A percentile compares a stretch with the other conserved stretches of the same genome.
These are phyloP conservation scores for Fusarium proliferatum DNA, from an alignment of 2,329 filamentous ascomycete genomes.

Conservation along the genomic window DNA sequence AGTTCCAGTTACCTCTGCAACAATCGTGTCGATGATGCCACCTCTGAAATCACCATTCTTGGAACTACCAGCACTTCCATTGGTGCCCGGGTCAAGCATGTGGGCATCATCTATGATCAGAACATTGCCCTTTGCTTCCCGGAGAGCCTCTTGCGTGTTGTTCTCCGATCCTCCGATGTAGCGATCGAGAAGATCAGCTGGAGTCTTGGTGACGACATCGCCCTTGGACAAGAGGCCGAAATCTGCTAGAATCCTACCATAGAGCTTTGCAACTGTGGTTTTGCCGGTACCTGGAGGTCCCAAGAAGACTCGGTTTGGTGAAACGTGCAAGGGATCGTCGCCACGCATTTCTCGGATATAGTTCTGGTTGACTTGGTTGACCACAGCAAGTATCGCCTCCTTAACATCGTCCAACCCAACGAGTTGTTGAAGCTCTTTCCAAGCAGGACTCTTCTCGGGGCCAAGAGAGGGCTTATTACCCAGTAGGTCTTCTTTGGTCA, in stretches of 20 bases:
- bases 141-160: constrained; percentile 76
- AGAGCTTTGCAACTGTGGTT: constrained; percentile 77
- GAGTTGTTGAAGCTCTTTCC: constrained; percentile 67
- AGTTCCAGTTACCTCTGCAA: constrained; percentile 76
- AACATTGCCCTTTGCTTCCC: constrained; percentile 74
- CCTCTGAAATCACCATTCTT: constrained; percentile 62
- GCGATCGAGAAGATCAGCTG: constrained; percentile 75
- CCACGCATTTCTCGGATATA: constrained; percentile 73
- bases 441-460: constrained; percentile 63
- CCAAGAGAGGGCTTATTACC: constrained; percentile 71
- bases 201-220: constrained; percentile 75
- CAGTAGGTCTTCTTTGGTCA: constrained; percentile 74
- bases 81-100: constrained; percentile 63
- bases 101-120: constrained; percentile 84
- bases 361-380: constrained; percentile 68
- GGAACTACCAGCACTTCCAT: constrained; percentile 45
- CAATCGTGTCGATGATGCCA: constrained; percentile 79
- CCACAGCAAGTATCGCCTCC: constrained; percentile 54
- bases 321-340: constrained; percentile 65
- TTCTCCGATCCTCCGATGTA: constrained; percentile 74
- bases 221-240: constrained; percentile 66
- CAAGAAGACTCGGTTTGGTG: constrained; percentile 75
- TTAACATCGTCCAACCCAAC: constrained; percentile 72
- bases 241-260: constrained; percentile 74
- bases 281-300: constrained; percentile 80